Evolutionary conservation across 2,329 filamentous ascomycete genomes (phyloP).

Genomic region (Coniochaeta sp.): DNA sequence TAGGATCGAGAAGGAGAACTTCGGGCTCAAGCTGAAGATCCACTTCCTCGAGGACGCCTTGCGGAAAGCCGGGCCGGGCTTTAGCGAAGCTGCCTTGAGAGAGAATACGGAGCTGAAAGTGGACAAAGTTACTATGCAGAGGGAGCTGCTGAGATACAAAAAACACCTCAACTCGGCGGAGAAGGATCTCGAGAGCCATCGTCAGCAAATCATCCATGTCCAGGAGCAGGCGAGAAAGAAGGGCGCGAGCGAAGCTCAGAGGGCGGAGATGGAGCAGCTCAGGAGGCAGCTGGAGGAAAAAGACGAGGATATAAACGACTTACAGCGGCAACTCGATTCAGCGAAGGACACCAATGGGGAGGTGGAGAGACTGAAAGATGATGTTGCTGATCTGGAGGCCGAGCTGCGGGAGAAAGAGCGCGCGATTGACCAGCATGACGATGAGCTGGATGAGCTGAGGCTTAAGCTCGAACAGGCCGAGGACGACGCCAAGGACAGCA

Average conservation of each 20-base stretch:
- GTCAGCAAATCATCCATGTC: conserved; percentile 72
- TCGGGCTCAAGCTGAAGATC: conserved; percentile 92
- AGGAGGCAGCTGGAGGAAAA: conserved; percentile 49
- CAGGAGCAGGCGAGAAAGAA: conserved; percentile 75
- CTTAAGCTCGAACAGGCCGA: conserved; percentile 40
- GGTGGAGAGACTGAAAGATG: conserved; percentile 61
- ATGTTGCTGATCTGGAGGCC: conserved; percentile 68
- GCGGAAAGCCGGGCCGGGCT: conserved; percentile 78
- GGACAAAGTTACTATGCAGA: conserved; percentile 81
- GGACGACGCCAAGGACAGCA: conserved; percentile 30
- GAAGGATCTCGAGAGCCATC: conserved; percentile 77
- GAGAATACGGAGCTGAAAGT: conserved; percentile 97
- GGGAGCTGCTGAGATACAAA: conserved; percentile 78
- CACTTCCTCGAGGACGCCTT: conserved; percentile 92
- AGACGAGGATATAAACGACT: conserved; percentile 52
- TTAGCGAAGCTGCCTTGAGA: conserved; percentile 79
- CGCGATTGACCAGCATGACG: conserved; percentile 64
- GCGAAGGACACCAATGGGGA: conserved; percentile 50
- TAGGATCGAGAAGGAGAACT: conserved; percentile 97
- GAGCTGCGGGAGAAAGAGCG: conserved; percentile 71
- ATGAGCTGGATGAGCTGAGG: conserved; percentile 64
- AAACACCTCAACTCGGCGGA: conserved; percentile 79
- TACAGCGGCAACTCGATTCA: conserved; percentile 52
- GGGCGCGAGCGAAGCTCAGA: conserved; percentile 64
- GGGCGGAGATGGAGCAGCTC: conserved; percentile 51